Evolutionary conservation across 192 early-diverging fungal species (phyloP).

Genomic region (Coemansia aciculifera): DNA sequence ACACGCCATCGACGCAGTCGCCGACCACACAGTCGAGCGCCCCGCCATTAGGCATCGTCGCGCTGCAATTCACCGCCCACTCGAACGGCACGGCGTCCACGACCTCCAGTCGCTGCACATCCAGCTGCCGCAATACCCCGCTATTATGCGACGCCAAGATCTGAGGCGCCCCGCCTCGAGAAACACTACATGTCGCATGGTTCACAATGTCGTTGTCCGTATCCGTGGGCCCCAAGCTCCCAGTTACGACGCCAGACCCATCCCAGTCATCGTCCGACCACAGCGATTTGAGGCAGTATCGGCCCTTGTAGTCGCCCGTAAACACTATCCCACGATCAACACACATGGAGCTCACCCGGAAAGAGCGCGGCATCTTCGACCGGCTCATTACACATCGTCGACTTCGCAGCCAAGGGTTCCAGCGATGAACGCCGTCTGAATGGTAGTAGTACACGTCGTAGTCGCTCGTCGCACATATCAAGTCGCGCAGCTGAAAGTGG

Average conservation of each 20-base stretch:
- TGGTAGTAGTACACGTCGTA: conserved; percentile 50
- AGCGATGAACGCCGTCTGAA: conserved; percentile 27
- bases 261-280: conserved; percentile 5
- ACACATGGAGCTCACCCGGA: conserved; percentile 38
- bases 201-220: conserved; percentile 38
- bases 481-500: conserved; percentile 54
- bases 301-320: conserved; percentile 43
- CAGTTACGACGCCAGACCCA: neutral
- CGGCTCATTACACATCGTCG: conserved; percentile 23
- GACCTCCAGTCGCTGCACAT: conserved; percentile 10
- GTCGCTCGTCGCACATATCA: conserved; percentile 48
- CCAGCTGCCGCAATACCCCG: conserved; percentile 21
- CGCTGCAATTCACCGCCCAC: conserved; percentile 52
- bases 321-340: conserved; percentile 39
- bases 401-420: conserved; percentile 38
- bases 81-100: conserved; percentile 8
- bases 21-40: conserved; percentile 49
- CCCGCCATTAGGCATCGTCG: conserved; percentile 16
- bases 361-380: conserved; percentile 18
- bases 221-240: neutral
- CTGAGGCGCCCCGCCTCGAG: conserved; percentile 6
- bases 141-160: conserved; percentile 37
- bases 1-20: conserved; percentile 26
- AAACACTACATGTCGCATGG: conserved; percentile 23
- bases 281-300: conserved; percentile 29